Evolutionary conservation across 192 early-diverging fungal species (phyloP), one percentile per base, ranked within the genome.

Genomic region (Entomortierella lignicola): DNA sequence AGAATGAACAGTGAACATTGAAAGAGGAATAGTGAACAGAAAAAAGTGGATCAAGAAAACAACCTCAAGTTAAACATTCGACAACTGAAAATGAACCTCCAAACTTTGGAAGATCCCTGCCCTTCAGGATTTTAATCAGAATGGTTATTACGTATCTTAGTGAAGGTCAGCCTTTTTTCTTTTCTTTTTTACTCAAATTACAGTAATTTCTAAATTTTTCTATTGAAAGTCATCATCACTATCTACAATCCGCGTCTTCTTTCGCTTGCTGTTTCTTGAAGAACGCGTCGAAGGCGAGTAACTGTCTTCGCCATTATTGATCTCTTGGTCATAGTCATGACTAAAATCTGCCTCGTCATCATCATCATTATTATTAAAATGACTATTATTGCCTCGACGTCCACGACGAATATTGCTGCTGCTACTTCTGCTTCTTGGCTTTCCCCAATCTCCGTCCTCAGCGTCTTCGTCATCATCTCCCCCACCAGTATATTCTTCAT

Each of bases 141-240:
- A n/a, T n/a, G n/a, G n/a, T n/a, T n/a, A n/a, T n/a, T n/a, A n/a
- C n/a, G n/a, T n/a, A n/a, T n/a, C n/a, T n/a, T n/a, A n/a, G n/a
- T n/a, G n/a, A n/a, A n/a, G n/a, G n/a, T n/a, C n/a, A n/a, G n/a
- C n/a, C n/a, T n/a, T n/a, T n/a, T n/a, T n/a, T n/a, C n/a, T n/a
- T n/a, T n/a, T n/a, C n/a, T n/a, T n/a, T n/a, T n/a, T n/a, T n/a
- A n/a, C n/a, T n/a, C n/a, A n/a, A n/a, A n/a, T n/a, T n/a, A n/a
- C n/a, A n/a, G n/a, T n/a, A n/a, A n/a, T n/a, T n/a, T n/a, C n/a
- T n/a, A n/a, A n/a, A n/a, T n/a, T n/a, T n/a, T n/a, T n/a, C 47
- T 29, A 70, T 55, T 58, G 57, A 66, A 64, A 79, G 43, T 79
- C 75, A 21, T 70, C 68, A 29, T 79, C 75, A 31, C 75, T 79